Evolutionary conservation across 1,284 basidiomycete species (phyloP), one percentile per base, ranked within the genome.

Genomic region (Ustilago trichophora): DNA sequence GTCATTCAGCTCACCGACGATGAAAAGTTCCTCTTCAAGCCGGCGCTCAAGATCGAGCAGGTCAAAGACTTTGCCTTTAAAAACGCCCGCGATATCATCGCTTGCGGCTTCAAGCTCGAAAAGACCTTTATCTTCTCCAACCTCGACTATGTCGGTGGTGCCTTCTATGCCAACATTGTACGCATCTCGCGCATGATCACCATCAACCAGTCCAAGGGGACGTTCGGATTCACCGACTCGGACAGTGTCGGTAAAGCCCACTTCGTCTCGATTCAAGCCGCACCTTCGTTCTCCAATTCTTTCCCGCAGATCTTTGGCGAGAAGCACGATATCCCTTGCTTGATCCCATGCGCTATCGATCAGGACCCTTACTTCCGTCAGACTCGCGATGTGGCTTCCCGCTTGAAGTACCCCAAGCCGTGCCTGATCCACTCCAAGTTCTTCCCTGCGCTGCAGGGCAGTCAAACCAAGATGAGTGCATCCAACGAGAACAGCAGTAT

Each of bases 231-330:
- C 85, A 89, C 85, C 64, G 95, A 80, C 32, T 70, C 92, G 29
- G 96, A 98, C 84, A 98, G 96, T 83, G 92, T 98, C 72, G 96
- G 96, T 66, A 98, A 98, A 85, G 88, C 93, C 63, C 95, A 98
- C 84, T 99, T 99, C 82, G 92, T 91, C 32, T 87, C 96, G n/a
- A 88, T 99, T 69, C 96, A 99, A 83, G 93, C 95, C 11, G 89
- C 94, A 3, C 94, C 96, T 0, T 91, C 93, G 16, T 98, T 99
- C 85, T 94, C 92, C 75, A 97, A 93, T 83, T 97, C 94, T 19
- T 98, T 98, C 86, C 95, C 96, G 10, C 92, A 98, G 72, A 98
- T 99, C 77, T 99, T 94, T 78, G 94, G 94, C 65, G 85, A 87
- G 10, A 85, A 85, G 48, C 87, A 88, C 59, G 91, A 93, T 82